Conservation (phyloP, 202 grass and related monocot genomes). For the Saccharum hybrid region DNA sequence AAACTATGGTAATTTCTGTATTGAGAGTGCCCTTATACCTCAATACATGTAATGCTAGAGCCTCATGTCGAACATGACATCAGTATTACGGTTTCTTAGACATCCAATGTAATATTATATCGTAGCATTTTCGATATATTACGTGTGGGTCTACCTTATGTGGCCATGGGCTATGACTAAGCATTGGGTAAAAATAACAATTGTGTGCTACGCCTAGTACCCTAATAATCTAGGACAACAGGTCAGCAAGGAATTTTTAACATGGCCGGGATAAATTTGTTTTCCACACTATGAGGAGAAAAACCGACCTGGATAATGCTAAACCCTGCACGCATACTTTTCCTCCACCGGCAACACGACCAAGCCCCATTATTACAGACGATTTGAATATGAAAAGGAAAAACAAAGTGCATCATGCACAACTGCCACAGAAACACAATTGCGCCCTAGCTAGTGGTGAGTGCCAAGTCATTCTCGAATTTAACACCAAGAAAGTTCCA, state of each 20-base stretch:
- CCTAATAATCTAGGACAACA: neutral
- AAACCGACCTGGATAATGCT: neutral
- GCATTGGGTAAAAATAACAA: neutral
- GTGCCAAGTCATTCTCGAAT: conserved; percentile 15
- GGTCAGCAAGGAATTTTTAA: neutral
- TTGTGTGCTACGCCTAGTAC: neutral
- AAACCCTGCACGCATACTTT: neutral
- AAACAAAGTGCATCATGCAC: neutral
- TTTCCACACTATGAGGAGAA: neutral
- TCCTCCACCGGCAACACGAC: neutral
- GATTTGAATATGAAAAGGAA: too few species aligned
- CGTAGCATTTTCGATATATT: too few species aligned
- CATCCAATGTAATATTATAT: too few species aligned
- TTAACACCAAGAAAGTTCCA: neutral
- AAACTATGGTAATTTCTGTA: too few species aligned
- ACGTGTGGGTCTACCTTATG: too few species aligned
- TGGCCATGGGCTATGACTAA: neutral
- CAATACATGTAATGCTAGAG: too few species aligned
- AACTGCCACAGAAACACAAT: neutral
- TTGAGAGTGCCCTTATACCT: too few species aligned
- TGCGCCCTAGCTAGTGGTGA: neutral
- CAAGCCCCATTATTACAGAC: neutral
- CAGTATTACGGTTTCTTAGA: too few species aligned
- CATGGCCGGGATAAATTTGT: neutral
- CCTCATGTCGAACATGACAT: too few species aligned